Evolutionary conservation across 1,284 basidiomycete genomes (phyloP).

Genomic region (Sporisorium reilianum): DNA sequence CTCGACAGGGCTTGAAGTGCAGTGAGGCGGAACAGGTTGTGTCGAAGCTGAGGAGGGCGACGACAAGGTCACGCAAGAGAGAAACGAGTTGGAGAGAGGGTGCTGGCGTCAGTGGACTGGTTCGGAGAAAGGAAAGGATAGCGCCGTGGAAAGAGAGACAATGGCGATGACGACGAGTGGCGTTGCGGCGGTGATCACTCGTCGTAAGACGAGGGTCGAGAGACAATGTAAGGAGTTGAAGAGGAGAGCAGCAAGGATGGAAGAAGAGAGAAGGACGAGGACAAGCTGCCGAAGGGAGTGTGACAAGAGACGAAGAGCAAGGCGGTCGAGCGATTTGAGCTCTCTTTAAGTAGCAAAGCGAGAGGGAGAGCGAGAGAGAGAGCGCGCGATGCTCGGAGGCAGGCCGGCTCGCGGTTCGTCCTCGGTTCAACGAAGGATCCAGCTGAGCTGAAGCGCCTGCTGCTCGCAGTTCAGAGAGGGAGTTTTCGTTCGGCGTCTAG

Average conservation of each 20-base stretch:
- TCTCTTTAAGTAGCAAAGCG: neutral
- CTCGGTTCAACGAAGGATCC: no score
- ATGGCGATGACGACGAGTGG: slow-evolving; percentile 6
- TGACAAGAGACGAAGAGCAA: neutral
- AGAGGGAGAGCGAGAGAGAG: no score
- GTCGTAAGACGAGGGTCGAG: no score
- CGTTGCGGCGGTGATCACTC: neutral
- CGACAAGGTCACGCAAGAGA: neutral
- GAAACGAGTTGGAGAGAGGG: neutral
- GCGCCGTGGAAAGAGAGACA: neutral
- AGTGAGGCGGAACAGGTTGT: neutral
- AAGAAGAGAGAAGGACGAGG: neutral
- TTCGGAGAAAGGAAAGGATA: neutral
- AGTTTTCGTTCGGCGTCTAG: neutral
- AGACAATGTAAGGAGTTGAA: neutral
- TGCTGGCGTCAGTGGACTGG: neutral
- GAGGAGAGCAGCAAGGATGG: neutral
- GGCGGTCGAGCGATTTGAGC: neutral
- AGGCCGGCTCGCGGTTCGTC: no score
- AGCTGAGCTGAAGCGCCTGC: neutral
- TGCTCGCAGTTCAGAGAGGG: no score
- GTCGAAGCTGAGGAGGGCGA: neutral
- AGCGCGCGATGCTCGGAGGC: neutral
- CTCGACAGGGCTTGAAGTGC: neutral
- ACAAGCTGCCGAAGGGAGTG: no score